A percentile compares a stretch with the other conserved stretches of the same genome.
phyloP scores from a whole-genome alignment of 148 eudicot genomes.

The Rhododendron mucronatum region DNA sequence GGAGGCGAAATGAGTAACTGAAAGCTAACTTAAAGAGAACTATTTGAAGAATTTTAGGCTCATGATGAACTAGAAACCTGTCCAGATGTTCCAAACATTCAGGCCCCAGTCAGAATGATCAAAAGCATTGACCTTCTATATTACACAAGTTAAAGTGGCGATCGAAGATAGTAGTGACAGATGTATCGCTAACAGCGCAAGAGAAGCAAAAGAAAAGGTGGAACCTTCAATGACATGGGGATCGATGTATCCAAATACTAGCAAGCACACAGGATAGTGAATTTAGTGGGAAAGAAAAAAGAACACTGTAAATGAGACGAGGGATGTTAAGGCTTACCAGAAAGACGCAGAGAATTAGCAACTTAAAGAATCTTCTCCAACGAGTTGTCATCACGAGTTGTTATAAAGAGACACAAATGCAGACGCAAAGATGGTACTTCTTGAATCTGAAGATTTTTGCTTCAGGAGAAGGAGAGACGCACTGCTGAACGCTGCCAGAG shows the following conservation, averaged over 20 bases:
- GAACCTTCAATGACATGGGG: neutral
- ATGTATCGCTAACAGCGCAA: neutral
- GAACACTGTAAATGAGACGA: neutral
- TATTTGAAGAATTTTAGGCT: neutral
- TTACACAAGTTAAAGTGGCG: neutral
- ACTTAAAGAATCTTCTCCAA: constrained; percentile 10
- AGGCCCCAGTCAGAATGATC: neutral
- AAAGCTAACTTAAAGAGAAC: neutral
- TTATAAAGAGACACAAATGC: neutral
- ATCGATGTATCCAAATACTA: neutral
- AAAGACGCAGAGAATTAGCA: constrained; percentile 6
- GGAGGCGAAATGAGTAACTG: neutral
- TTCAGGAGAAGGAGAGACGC: neutral
- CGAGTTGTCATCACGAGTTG: constrained; percentile 15
- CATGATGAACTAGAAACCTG: too few species aligned
- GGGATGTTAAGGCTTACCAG: constrained; percentile 18
- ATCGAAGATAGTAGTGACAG: neutral
- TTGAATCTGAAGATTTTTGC: neutral
- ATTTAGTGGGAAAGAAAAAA: neutral
- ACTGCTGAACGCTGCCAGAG: neutral
- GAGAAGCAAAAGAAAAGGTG: neutral
- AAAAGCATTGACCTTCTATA: neutral
- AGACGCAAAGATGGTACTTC: neutral
- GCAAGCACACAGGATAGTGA: neutral
- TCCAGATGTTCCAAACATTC: neutral